These are phyloP conservation scores for Dactylellina leptospora DNA, from an alignment of 2,329 filamentous ascomycete species.

Conservation along the genomic window DNA sequence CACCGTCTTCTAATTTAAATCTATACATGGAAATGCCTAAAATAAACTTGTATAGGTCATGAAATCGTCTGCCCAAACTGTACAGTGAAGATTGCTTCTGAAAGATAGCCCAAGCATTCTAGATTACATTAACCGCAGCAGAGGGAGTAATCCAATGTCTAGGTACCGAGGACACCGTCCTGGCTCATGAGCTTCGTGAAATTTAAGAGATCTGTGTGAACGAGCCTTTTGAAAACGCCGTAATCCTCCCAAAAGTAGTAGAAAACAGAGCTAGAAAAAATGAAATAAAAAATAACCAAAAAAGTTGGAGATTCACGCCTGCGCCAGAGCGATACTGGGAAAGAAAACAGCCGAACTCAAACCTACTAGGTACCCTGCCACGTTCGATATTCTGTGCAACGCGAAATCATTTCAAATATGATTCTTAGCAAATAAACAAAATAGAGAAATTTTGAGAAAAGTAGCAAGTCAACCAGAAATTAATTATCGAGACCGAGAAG, in stretches of 20 bases:
- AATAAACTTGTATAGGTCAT: constrained; percentile 6
- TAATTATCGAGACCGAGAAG: constrained; percentile 48
- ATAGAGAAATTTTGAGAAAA: too few species aligned
- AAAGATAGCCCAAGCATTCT: constrained; percentile 6
- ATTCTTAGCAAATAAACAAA: too few species aligned
- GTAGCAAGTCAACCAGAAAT: neutral
- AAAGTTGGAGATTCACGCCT: neutral
- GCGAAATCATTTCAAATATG: too few species aligned
- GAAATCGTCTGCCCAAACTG: constrained; percentile 17
- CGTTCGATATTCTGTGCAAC: too few species aligned
- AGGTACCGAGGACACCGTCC: constrained; percentile 8
- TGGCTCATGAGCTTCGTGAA: constrained; percentile 39
- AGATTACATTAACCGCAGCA: constrained; percentile 10
- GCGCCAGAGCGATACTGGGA: constrained; percentile 5
- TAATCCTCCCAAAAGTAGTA: constrained; percentile 17
- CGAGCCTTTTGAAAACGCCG: constrained; percentile 38
- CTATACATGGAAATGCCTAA: neutral
- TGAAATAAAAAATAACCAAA: neutral
- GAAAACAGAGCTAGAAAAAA: constrained; percentile 13
- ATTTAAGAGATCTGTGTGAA: constrained; percentile 4
- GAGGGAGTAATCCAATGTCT: neutral
- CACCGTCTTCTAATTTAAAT: neutral
- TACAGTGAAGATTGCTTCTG: constrained; percentile 1
- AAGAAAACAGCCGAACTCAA: too few species aligned
- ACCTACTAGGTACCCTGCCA: too few species aligned